phyloP scores from a whole-genome alignment of 2,329 filamentous ascomycete species.

The Mycosphaerella arachidis region DNA sequence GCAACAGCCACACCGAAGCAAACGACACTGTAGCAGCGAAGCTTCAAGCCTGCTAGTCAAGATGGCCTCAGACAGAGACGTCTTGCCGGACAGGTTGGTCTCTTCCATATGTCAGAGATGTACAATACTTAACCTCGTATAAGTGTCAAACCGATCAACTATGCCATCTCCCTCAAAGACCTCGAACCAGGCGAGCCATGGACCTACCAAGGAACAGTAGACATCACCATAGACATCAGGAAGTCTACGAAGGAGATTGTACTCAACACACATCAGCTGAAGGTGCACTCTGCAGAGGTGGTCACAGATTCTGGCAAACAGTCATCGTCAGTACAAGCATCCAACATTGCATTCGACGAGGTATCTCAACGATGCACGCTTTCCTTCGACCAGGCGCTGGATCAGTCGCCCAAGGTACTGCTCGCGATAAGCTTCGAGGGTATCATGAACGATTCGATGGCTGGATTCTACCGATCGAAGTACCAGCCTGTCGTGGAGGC shows the following conservation, averaged over 20 bases:
- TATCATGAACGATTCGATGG: constrained; percentile 87
- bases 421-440: constrained; percentile 73
- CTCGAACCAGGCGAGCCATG: constrained; percentile 68
- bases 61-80: constrained; percentile 47
- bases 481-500: constrained; percentile 77
- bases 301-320: constrained; percentile 55
- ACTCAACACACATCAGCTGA: constrained; percentile 81
- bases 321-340: constrained; percentile 55
- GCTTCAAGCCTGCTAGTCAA: constrained; percentile 30
- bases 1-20: neutral
- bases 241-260: constrained; percentile 71
- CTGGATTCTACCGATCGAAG: constrained; percentile 88
- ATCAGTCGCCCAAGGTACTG: constrained; percentile 60
- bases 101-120: neutral
- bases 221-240: constrained; percentile 70
- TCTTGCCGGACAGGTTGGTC: constrained; percentile 42
- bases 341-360: constrained; percentile 72
- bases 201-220: constrained; percentile 80
- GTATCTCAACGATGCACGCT: constrained; percentile 80
- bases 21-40: constrained; percentile 26
- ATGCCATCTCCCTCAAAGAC: constrained; percentile 74
- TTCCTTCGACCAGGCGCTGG: constrained; percentile 67
- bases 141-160: constrained; percentile 76
- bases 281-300: constrained; percentile 65
- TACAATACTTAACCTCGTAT: neutral